Evolutionary conservation across 768 basidiomycete genomes (phyloP).

Genomic region (Clathrus columnatus): DNA sequence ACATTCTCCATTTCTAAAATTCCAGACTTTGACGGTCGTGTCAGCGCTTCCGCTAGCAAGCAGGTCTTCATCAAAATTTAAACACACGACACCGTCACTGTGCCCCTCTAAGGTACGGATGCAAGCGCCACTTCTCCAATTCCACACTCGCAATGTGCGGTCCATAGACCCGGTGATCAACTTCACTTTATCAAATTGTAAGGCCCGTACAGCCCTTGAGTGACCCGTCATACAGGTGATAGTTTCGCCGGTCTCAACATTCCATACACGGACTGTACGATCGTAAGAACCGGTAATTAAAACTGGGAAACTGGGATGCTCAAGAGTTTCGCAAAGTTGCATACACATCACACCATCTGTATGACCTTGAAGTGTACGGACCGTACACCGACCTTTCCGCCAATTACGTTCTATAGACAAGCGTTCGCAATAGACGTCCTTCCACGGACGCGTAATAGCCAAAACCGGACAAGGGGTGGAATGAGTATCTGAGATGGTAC

Average conservation of each 20-base stretch:
- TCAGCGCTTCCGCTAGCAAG: constrained; percentile 92
- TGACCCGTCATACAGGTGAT: constrained; percentile 83
- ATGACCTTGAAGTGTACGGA: constrained; percentile 84
- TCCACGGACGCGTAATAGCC: constrained; percentile 85
- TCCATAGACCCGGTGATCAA: constrained; percentile 97
- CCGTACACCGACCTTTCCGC: constrained; percentile 84
- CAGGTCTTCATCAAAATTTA: constrained; percentile 86
- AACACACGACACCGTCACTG: constrained; percentile 81
- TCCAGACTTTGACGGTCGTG: constrained; percentile 92
- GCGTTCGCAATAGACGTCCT: constrained; percentile 96
- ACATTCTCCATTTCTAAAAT: constrained; percentile 82
- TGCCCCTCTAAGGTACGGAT: constrained; percentile 86
- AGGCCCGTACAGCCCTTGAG: constrained; percentile 79
- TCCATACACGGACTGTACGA: constrained; percentile 91
- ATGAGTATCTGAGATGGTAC: constrained; percentile 11
- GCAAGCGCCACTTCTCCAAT: constrained; percentile 86
- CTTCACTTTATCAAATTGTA: constrained; percentile 94
- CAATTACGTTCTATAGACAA: constrained; percentile 94
- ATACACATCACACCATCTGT: constrained; percentile 96
- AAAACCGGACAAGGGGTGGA: constrained; percentile 18
- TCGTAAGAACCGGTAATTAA: constrained; percentile 98
- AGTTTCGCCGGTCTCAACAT: constrained; percentile 83
- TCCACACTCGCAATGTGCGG: constrained; percentile 89
- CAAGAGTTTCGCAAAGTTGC: constrained; percentile 81
- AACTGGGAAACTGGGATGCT: constrained; percentile 80